Conservation (phyloP, 1,139 yeast genomes). For the Candida neerlandica region DNA sequence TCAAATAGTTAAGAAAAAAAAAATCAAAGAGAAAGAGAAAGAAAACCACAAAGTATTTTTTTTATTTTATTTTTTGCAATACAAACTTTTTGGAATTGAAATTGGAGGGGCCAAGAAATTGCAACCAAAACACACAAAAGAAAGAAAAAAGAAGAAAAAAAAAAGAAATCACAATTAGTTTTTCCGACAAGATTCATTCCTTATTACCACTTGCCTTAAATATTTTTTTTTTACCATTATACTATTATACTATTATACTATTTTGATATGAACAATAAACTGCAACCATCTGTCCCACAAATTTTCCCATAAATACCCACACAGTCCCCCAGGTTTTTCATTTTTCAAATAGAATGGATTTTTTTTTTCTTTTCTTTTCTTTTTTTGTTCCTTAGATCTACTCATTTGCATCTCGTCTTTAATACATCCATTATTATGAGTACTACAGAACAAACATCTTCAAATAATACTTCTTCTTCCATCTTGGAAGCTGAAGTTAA, state of each 20-base stretch:
- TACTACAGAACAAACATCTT: conserved; percentile 2
- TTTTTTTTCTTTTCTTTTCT: not conserved
- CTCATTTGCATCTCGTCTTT: not conserved
- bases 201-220: conserved; percentile 1
- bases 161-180: conserved; percentile 2
- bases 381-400: conserved; percentile 2
- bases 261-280: conserved; percentile 1
- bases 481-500: conserved; percentile 12
- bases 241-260: not conserved
- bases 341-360: no score
- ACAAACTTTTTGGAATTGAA: not conserved
- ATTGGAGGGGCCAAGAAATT: conserved; percentile 2
- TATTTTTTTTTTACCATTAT: not conserved
- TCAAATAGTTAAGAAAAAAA: not conserved
- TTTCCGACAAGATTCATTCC: not conserved
- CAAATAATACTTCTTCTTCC: conserved; percentile 8
- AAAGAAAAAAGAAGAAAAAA: not conserved
- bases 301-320: conserved; percentile 5
- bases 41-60: not conserved
- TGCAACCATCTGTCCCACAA: not conserved
- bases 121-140: conserved; percentile 3
- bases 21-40: not conserved
- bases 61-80: not conserved
- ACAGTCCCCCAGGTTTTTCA: conserved; percentile 1
- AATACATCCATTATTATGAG: not conserved